Base-by-base conservation (phyloP, 2,329 filamentous ascomycete genomes). In the Teratosphaeria gauchensis region DNA sequence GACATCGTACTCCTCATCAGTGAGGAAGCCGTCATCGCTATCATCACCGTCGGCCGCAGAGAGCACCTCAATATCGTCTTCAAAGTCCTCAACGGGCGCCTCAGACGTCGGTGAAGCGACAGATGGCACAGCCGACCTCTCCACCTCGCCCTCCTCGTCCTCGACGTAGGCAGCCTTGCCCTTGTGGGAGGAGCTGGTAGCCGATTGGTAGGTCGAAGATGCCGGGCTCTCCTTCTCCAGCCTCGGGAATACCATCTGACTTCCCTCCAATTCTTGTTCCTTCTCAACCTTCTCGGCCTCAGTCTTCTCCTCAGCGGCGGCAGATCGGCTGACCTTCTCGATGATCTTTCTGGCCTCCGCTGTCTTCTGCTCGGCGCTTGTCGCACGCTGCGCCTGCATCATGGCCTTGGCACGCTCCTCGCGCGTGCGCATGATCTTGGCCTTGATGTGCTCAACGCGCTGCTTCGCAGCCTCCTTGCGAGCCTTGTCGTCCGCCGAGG, bases 1-100 rank as follows among this genome's bases (percentile, higher is more conserved):
- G 64, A 97, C 92, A 69, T 99, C 94, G 73, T 97, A 99, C 76
- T 99, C 94, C 73, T 97, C 94, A 64, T 99, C 94, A 0, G 94
- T 97, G 79, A 95, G 77, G 80, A 96, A 96, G 12, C 87, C 89
- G 61, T 88, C 84, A n/a, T 80, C 84, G 24, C 84, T 80, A 42
- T 78, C 78, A n/a, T 74, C 75, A 53, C 86, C 85, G n/a, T 84
- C 83, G 57, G 81, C 78, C 35, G 74, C 77, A 61, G 78, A 70
- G 42, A 73, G 64, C 21, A 73, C 69, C 62, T 74, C 72, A 31
- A 74, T 80, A 54, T 82, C 80, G 63, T 81, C 52, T 21, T 54
- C 52, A 53, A 80, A 76, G 21, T 84, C 80, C 19, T 81, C 79
- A 53, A 72, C 70, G 60, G 74, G 66, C 59, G 72, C 60, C 59